Percentiles rank a stretch among this genome's conserved stretches.
phyloP scores from a whole-genome alignment of 1,139 yeast genomes.

The Nakaseomyces uthaithaninus region DNA sequence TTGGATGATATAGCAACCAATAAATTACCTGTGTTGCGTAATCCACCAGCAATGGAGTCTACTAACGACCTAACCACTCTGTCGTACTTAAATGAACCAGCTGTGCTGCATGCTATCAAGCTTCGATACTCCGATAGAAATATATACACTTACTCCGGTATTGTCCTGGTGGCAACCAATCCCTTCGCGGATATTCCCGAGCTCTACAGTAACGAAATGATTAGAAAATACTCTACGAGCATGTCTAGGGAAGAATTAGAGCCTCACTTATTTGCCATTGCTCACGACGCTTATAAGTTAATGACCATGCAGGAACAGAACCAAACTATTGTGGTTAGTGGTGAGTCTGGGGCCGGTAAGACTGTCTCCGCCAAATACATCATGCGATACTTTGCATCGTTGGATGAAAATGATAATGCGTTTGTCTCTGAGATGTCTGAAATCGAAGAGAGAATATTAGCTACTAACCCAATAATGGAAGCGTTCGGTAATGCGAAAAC shows the following conservation, averaged over 20 bases:
- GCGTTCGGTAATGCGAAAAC: constrained; percentile 99
- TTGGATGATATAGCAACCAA: constrained; percentile 12
- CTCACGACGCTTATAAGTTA: constrained; percentile 94
- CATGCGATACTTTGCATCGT: constrained; percentile 86
- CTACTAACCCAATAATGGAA: constrained; percentile 98
- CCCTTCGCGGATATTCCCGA: constrained; percentile 83
- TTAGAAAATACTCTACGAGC: constrained; percentile 93
- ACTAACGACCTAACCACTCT: constrained; percentile 91
- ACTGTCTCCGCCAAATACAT: constrained; percentile 96
- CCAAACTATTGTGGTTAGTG: constrained; percentile 95
- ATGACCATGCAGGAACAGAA: constrained; percentile 82
- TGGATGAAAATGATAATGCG: constrained; percentile 35
- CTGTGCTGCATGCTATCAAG: constrained; percentile 88
- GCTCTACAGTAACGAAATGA: constrained; percentile 54
- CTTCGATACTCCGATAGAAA: constrained; percentile 84
- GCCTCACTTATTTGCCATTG: constrained; percentile 96
- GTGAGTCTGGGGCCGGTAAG: constrained; percentile 99
- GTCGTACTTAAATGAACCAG: constrained; percentile 92
- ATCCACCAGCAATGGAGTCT: constrained; percentile 75
- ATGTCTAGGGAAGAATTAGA: constrained; percentile 90
- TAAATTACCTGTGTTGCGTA: constrained; percentile 68
- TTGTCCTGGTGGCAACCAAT: constrained; percentile 92
- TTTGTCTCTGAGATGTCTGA: constrained; percentile 64
- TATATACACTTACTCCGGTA: constrained; percentile 95
- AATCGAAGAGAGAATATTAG: constrained; percentile 90